phyloP scores from a whole-genome alignment of 1,284 basidiomycete genomes.

The Sutorius eximius region DNA sequence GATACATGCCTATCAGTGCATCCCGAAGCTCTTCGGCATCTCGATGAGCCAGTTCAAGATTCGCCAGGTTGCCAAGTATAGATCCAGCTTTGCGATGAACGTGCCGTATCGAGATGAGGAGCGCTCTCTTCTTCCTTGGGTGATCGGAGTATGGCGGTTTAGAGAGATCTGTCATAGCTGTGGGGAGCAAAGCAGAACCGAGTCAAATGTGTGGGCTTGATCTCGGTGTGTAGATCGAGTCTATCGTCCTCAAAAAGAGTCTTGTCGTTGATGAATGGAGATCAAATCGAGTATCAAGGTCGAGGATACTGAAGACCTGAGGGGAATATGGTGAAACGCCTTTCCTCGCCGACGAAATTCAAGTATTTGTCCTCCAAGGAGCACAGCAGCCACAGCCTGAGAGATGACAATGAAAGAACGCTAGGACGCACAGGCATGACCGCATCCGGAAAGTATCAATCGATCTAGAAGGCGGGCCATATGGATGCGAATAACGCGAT shows the following conservation, averaged over 20 bases:
- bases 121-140: slow-evolving; percentile 19
- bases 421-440: no score
- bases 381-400: background rate
- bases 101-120: slow-evolving; percentile 24
- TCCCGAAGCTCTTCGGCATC: slow-evolving; percentile 20
- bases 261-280: background rate
- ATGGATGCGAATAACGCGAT: no score
- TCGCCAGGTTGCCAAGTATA: background rate
- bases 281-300: background rate
- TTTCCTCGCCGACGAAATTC: background rate
- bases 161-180: slow-evolving; percentile 1
- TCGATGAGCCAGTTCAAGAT: slow-evolving; percentile 25
- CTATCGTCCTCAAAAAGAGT: background rate
- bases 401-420: no score
- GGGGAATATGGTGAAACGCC: background rate
- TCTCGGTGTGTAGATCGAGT: background rate
- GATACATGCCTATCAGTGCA: slow-evolving; percentile 17
- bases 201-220: background rate
- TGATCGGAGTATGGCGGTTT: background rate
- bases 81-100: slow-evolving; percentile 6
- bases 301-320: background rate
- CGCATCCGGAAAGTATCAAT: no score
- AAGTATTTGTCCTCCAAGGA: background rate
- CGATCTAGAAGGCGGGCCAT: no score
- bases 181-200: no score